Evolutionary conservation across 2,329 filamentous ascomycete species (phyloP).

Genomic region (Trichoderma sp.): DNA sequence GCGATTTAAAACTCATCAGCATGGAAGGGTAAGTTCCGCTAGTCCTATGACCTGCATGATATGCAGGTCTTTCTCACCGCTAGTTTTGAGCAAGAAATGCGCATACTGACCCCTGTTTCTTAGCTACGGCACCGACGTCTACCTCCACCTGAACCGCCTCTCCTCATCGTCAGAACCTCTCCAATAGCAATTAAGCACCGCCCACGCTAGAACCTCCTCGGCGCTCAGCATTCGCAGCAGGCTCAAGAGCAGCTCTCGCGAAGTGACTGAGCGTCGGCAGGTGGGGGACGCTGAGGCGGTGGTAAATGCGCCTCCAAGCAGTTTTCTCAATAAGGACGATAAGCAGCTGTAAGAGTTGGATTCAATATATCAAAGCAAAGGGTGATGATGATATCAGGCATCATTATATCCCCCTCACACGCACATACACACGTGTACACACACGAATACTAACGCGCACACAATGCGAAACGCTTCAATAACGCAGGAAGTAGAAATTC

Average conservation of each 20-base stretch:
- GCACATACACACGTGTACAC: background rate
- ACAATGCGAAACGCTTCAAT: background rate
- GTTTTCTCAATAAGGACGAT: conserved; percentile 38
- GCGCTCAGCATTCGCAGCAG: conserved; percentile 61
- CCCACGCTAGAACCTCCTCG: conserved; percentile 40
- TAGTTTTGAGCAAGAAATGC: conserved; percentile 32
- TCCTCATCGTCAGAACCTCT: conserved; percentile 95
- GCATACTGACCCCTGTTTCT: background rate
- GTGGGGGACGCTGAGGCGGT: conserved; percentile 85
- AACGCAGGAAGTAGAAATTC: background rate
- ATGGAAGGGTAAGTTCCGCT: conserved; percentile 85
- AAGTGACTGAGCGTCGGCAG: conserved; percentile 85
- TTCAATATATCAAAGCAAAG: background rate
- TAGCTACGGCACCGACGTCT: conserved; percentile 94
- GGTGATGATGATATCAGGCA: background rate
- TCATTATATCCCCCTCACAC: background rate
- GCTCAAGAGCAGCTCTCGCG: conserved; percentile 63
- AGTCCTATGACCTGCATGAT: conserved; percentile 7
- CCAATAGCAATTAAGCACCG: conserved; percentile 79
- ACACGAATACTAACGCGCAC: background rate
- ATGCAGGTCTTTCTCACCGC: background rate
- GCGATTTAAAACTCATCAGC: conserved; percentile 94
- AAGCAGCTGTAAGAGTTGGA: conserved; percentile 41
- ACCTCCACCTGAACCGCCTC: conserved; percentile 93
- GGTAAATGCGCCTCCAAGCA: conserved; percentile 58